Evolutionary conservation across 345 rosid genomes (phyloP), one percentile per base, ranked within the genome.

Genomic region (Heritiera littoralis): DNA sequence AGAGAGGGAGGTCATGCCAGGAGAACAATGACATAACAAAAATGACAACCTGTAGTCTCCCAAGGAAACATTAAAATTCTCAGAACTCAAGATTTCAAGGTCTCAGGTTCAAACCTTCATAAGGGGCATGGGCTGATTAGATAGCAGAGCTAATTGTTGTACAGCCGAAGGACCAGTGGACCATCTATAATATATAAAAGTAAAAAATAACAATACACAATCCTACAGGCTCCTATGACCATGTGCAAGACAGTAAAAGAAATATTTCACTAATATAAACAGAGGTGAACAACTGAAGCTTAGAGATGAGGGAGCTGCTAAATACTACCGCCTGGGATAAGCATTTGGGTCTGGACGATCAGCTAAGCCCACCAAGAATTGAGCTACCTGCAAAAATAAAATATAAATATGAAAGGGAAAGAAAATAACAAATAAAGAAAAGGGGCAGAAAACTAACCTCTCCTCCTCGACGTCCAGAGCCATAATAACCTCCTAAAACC

Each of bases 401-500:
- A 72, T 55, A 43, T 49, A 64, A 66, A 13, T 23, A 18, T 7
- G 59, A 18, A 72, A 1, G 49, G 64, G 18, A 56, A 18, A 48
- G 23, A 75, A 70, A 35, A 55, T 3, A 41, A 8, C 48, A 68
- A 66, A 59, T 43, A 80, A 48, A 49, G 69, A 74, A 73, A 80
- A 76, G 65, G 72, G 60, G 30, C 1, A 54, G 54, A 35, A 75
- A 82, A 70, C 79, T 51, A 14, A 90, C 93, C 93, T 93, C 97
- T 51, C 99, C 98, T 77, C 99, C 99, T 83, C 52, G 99, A 74
- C 96, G 96, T 48, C 99, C 99, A 71, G 99, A 93, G 77, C 99
- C 99, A 87, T 93, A 92, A 80, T 95, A 95, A 72, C 99, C 99
- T 78, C 98, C 98, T 95, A 82, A 66, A 60, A 81, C 55, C 56